These are phyloP conservation scores for Suhomyces sp. DNA, from an alignment of 805 yeast genomes.

Conservation along the genomic window DNA sequence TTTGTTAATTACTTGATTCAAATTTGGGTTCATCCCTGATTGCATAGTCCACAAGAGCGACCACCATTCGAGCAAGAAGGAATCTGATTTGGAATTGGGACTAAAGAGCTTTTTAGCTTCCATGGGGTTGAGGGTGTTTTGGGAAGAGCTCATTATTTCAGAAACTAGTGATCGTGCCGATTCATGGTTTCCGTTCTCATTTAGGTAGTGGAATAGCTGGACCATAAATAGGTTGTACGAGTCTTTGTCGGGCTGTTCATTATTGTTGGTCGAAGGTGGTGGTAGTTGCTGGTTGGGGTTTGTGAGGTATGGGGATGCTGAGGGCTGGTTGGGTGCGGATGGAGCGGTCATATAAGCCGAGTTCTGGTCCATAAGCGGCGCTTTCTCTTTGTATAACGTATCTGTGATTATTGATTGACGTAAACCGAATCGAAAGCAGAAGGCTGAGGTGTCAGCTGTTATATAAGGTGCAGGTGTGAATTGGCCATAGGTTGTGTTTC, in stretches of 20 bases:
- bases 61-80: conserved; percentile 59
- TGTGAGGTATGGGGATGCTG: background rate
- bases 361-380: background rate
- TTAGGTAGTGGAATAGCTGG: conserved; percentile 49
- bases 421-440: background rate
- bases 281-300: background rate
- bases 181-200: conserved; percentile 45
- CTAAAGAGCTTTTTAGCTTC: conserved; percentile 32
- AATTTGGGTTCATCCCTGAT: conserved; percentile 36
- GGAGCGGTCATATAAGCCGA: background rate
- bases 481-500: background rate
- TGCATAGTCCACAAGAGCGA: conserved; percentile 48
- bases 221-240: conserved; percentile 50
- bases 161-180: conserved; percentile 47
- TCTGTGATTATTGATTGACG: background rate
- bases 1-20: conserved; percentile 26
- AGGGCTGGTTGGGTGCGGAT: background rate
- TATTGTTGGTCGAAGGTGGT: background rate
- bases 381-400: background rate
- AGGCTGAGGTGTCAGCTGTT: background rate
- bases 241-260: conserved; percentile 16
- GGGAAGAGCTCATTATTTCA: conserved; percentile 43
- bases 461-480: background rate
- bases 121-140: conserved; percentile 4
- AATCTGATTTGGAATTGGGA: conserved; percentile 25